phyloP scores from a whole-genome alignment of 345 rosid species.

The Xanthoceras sorbifolium region DNA sequence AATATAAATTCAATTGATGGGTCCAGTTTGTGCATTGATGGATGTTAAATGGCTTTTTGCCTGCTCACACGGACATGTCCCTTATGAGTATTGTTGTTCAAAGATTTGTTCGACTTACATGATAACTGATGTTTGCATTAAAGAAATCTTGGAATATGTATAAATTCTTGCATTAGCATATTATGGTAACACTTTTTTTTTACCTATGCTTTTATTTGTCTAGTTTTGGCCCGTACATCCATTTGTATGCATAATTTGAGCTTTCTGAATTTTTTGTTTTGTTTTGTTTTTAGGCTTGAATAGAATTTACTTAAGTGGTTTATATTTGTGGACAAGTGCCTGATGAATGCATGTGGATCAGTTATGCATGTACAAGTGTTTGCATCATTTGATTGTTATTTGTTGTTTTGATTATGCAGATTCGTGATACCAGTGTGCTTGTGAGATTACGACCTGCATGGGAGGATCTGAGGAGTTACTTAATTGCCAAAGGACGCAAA shows the following conservation, averaged over 20 bases:
- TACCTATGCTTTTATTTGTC: not conserved
- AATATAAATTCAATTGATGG: not conserved
- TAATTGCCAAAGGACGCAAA: slow-evolving; percentile 91
- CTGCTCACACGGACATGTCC: not conserved
- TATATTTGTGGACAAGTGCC: not conserved
- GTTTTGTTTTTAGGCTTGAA: not conserved
- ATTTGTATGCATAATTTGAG: not conserved
- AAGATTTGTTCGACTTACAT: not conserved
- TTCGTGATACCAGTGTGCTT: slow-evolving; percentile 98
- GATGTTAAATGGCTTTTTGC: not conserved
- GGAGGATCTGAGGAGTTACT: slow-evolving; percentile 93
- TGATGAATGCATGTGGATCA: not conserved
- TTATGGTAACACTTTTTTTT: not conserved
- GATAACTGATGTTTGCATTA: not conserved
- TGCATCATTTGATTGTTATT: slow-evolving; percentile 10
- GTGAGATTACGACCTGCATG: slow-evolving; percentile 98
- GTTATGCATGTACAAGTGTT: not conserved
- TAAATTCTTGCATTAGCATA: not conserved
- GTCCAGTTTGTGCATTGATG: not conserved
- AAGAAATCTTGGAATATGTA: not conserved
- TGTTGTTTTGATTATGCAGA: slow-evolving; percentile 46
- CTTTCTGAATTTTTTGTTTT: not conserved
- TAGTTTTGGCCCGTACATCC: not conserved
- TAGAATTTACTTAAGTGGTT: not conserved
- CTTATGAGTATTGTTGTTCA: not conserved